These are phyloP conservation scores for Colletotrichum melonis DNA, from an alignment of 2,329 filamentous ascomycete genomes.

Conservation along the genomic window DNA sequence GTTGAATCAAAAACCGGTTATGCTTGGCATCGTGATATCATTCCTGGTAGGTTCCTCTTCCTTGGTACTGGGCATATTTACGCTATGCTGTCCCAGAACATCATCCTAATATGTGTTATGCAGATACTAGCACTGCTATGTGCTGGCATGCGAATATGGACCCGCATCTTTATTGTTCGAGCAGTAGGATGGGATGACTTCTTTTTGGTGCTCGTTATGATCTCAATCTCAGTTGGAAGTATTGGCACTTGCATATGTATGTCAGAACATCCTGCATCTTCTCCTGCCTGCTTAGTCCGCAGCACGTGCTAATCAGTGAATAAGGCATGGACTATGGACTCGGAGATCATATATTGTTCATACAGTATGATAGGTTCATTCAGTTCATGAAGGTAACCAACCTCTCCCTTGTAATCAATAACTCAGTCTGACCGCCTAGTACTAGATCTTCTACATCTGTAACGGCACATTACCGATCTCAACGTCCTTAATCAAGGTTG, in stretches of 20 bases:
- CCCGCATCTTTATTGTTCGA: constrained; percentile 28
- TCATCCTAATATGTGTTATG: not conserved
- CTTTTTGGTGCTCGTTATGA: constrained; percentile 33
- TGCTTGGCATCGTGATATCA: constrained; percentile 34
- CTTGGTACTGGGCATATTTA: not conserved
- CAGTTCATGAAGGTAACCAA: constrained; percentile 13
- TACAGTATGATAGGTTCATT: not conserved
- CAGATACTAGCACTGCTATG: constrained; percentile 29
- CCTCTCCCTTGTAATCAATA: not conserved
- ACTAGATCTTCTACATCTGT: constrained; percentile 36
- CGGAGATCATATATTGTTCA: constrained; percentile 7
- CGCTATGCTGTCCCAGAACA: not conserved
- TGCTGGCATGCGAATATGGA: constrained; percentile 25
- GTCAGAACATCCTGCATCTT: not conserved
- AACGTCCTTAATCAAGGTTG: constrained; percentile 37
- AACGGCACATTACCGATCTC: constrained; percentile 36
- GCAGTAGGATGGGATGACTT: constrained; percentile 36
- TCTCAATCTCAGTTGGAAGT: constrained; percentile 16
- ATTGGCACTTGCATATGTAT: constrained; percentile 14
- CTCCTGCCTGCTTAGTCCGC: not conserved
- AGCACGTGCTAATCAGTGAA: not conserved
- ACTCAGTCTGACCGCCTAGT: not conserved
- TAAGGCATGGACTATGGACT: constrained; percentile 7
- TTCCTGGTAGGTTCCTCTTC: constrained; percentile 27
- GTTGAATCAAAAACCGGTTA: constrained; percentile 26